Evolutionary conservation across 441 rosid species (phyloP), one percentile per base, ranked within the genome.

Genomic region (Populus trichocarpa): DNA sequence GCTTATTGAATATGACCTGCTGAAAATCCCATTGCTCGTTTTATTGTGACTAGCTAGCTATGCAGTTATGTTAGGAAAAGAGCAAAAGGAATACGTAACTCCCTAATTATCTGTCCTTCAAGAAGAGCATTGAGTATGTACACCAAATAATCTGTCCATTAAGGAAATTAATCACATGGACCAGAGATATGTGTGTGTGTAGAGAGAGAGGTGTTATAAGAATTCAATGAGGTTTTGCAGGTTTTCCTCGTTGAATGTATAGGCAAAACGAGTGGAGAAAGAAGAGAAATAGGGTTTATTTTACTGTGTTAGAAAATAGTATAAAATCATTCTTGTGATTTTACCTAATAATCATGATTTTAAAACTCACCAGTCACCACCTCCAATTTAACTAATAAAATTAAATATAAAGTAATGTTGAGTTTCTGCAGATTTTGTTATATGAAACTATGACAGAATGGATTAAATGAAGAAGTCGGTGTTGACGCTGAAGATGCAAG

Each of bases 191-290:
- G 5, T 16, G 4, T 8, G 25, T 25, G 25, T 25, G 25, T 25
- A 59, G 63, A 32, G 13, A 23, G 14, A 25, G 3, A 33, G n/a
- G n/a, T 28, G 12, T 40, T 65, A 12, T 5, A 57, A 53, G 20
- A 61, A 6, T 69, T 78, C 72, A 76, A 76, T 74, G 72, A 72
- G 79, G 87, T 74, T 81, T 80, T 32, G 88, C 84, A 14, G 86
- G 72, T 25, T 77, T 86, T 42, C 79, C 86, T 81, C 81, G 79
- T 76, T 82, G 83, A 77, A 64, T 77, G 70, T 46, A 46, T 74
- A 83, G 95, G 94, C 80, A 82, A 84, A n/a, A 90, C 94, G 0
- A 91, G 94, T 69, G 97, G 97, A 42, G 97, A 89, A 40, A 91
- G 88, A n/a, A 93, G 85, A 81, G 95, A 93, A 61, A 93, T 93